phyloP scores from a whole-genome alignment of 2,329 filamentous ascomycete species.

The Stagonosporopsis rhizophila region DNA sequence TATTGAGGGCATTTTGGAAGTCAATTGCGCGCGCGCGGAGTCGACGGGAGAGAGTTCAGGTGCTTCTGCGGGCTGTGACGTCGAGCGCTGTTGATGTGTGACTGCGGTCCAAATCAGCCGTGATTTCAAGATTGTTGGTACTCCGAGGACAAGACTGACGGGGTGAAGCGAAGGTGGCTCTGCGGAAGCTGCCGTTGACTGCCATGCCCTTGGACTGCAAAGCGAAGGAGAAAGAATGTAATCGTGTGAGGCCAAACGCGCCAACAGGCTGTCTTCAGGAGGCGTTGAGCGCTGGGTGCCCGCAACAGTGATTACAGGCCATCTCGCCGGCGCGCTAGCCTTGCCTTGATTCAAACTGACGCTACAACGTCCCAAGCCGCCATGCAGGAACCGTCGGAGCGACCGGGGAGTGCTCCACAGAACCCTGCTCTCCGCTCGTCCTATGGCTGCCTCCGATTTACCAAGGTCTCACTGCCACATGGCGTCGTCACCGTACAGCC shows the following conservation, averaged over 20 bases:
- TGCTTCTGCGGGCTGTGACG: constrained; percentile 37
- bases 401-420: constrained; percentile 2
- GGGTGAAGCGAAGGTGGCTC: constrained; percentile 29
- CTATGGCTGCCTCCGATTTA: constrained; percentile 23
- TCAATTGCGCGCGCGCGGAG: constrained; percentile 38
- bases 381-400: constrained; percentile 17
- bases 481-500: constrained; percentile 15
- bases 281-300: constrained; percentile 14
- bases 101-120: constrained; percentile 25
- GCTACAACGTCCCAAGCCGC: constrained; percentile 4
- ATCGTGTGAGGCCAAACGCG: constrained; percentile 1
- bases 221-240: not conserved
- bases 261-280: constrained; percentile 14
- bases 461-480: constrained; percentile 16
- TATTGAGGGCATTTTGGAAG: constrained; percentile 29
- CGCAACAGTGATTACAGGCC: constrained; percentile 13
- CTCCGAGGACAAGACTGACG: constrained; percentile 22
- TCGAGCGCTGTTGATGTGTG: constrained; percentile 32
- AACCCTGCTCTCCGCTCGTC: constrained; percentile 22
- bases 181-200: constrained; percentile 36
- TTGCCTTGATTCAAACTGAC: constrained; percentile 14
- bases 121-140: constrained; percentile 2
- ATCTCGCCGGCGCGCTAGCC: constrained; percentile 11
- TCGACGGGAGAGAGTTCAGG: constrained; percentile 39
- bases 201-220: constrained; percentile 26